These are phyloP conservation scores for Penicillium lagena DNA, from an alignment of 495 filamentous ascomycete species.

Conservation along the genomic window DNA sequence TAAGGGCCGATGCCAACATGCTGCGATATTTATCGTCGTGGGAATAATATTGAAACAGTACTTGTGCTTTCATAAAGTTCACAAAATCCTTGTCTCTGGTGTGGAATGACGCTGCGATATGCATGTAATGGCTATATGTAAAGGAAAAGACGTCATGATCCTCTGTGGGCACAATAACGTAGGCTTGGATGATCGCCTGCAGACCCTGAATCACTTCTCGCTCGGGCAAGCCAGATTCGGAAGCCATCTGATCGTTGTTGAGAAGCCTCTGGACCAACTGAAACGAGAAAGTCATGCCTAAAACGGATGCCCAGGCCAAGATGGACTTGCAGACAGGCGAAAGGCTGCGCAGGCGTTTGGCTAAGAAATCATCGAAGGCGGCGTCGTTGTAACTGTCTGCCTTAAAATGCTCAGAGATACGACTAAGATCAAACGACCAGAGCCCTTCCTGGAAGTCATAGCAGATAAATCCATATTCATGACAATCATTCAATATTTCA, in stretches of 20 bases:
- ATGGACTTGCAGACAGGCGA: constrained; percentile 52
- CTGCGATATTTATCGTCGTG: constrained; percentile 3
- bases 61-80: background rate
- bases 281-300: constrained; percentile 64
- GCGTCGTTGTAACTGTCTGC: constrained; percentile 55
- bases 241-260: constrained; percentile 1
- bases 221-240: background rate
- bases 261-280: constrained; percentile 57
- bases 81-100: constrained; percentile 36
- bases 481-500: constrained; percentile 65
- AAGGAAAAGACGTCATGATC: constrained; percentile 61
- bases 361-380: constrained; percentile 61
- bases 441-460: constrained; percentile 58
- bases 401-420: constrained; percentile 61
- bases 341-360: constrained; percentile 56
- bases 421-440: constrained; percentile 65
- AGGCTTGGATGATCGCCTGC: constrained; percentile 57
- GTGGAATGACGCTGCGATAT: constrained; percentile 54
- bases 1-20: constrained; percentile 1
- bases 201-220: constrained; percentile 52
- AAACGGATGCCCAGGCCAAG: constrained; percentile 65
- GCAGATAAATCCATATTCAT: constrained; percentile 65
- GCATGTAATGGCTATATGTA: constrained; percentile 55
- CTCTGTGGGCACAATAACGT: constrained; percentile 56
- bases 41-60: background rate